Base-by-base conservation (phyloP, 2,329 filamentous ascomycete species). In the Paramyrothecium roridum region DNA sequence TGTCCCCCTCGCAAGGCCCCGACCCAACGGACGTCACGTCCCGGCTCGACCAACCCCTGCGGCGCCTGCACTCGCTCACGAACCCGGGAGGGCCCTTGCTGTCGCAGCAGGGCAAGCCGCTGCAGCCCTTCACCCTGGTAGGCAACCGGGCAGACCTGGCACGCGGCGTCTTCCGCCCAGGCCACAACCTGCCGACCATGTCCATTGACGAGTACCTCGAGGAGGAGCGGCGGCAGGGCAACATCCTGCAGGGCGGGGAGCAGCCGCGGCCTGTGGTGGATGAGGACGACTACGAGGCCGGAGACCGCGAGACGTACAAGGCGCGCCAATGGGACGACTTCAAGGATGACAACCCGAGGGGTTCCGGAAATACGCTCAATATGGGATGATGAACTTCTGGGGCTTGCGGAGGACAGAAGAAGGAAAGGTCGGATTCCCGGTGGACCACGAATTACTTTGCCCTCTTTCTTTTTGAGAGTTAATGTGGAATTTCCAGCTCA, bases 161-260 rank as follows among this genome's bases (percentile, higher is more conserved):
- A 57, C 80, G 87, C 56, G 89, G 89, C 3, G 93, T 99, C 1
- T 99, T 99, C 73, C 83, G 90, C 54, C 85, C 91, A 0, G 91
- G 95, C 8, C 95, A 99, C 70, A 97, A 91, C 73, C 76, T 99
- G 56, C 95, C 95, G 1, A 98, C 95, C 3, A 98, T 99, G 95
- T 90, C 86, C 2, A 97, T 99, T 58, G 95, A 99, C 64, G 95
- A 99, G 75, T 99, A 98, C 67, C 79, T 99, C 17, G 95, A 96
- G 52, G 93, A 98, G 72, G 95, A 98, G 76, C 83, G 83, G 67
- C 82, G 84, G 61, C 80, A 90, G 59, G 95, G 95, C 17, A 91
- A 91, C 20, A 93, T 99, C 56, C 90, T 98, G 54, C 89, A 97
- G 67, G 95, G 93, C 37, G 92, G 92, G 30, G 93, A 93, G 19